phyloP scores from a whole-genome alignment of 192 early-diverging fungal species.

The Umbelopsis vinacea region DNA sequence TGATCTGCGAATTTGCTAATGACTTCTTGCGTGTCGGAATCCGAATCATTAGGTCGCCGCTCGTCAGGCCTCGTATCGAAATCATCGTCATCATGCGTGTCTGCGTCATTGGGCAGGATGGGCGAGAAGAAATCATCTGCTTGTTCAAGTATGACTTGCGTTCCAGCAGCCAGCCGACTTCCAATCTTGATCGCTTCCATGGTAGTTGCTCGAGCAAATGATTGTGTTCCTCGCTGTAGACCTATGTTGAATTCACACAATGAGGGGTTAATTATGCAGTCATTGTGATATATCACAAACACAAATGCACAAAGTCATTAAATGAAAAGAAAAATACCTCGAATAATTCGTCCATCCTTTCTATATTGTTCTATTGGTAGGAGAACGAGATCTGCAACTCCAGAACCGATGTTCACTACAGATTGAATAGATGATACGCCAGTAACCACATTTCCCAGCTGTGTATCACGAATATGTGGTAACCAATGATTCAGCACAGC shows the following conservation, averaged over 20 bases:
- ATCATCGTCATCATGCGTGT: background rate
- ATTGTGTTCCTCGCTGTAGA: slow-evolving; percentile 84
- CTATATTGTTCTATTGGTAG: slow-evolving; percentile 94
- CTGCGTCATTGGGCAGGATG: slow-evolving; percentile 32
- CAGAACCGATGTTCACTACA: slow-evolving; percentile 87
- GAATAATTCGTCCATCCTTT: slow-evolving; percentile 87
- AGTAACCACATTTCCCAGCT: slow-evolving; percentile 86
- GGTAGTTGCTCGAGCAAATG: slow-evolving; percentile 89
- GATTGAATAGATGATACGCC: slow-evolving; percentile 90
- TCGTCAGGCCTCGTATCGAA: background rate
- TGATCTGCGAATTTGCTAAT: slow-evolving; percentile 86
- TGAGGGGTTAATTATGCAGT: too few species aligned
- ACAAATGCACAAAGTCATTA: too few species aligned
- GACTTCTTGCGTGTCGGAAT: slow-evolving; percentile 33
- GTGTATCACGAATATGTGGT: slow-evolving; percentile 91
- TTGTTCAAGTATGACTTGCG: slow-evolving; percentile 87
- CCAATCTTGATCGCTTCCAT: slow-evolving; percentile 90
- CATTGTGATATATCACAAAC: too few species aligned
- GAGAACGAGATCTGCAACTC: slow-evolving; percentile 89
- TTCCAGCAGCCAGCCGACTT: slow-evolving; percentile 84
- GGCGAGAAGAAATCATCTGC: slow-evolving; percentile 80
- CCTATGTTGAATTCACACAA: slow-evolving; percentile 39
- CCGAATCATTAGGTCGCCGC: slow-evolving; percentile 15
- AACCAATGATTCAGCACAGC: slow-evolving; percentile 79
- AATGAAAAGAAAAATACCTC: slow-evolving; percentile 63